Evolutionary conservation across 208 protist species (phyloP), one percentile per base, ranked within the genome.

Genomic region (Crithidia sp.): DNA sequence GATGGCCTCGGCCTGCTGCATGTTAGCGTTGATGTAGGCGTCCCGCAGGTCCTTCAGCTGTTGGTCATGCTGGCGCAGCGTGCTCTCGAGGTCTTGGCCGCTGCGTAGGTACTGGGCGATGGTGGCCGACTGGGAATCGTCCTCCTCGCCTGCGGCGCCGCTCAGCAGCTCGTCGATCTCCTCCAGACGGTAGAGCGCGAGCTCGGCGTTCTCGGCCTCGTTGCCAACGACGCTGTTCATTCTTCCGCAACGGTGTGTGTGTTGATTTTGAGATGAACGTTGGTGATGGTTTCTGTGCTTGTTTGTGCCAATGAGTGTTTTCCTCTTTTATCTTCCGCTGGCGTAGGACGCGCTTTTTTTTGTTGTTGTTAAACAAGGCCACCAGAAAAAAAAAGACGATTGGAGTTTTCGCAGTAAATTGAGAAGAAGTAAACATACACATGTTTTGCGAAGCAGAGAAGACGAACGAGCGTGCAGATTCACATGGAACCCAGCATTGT

Each of bases 111-210:
- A 90, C 37, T 72, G 76, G 43, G 79, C 67, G 16, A 94, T 69
- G 39, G 68, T 74, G 44, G 66, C 52, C 5, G 74, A 65, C 52
- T 79, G 66, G 44, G 67, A 76, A 37, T 57, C 66, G 44, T 87
- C 73, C 57, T 89, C 76, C 47, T 88, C 87, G 2, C n/a, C 63
- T 37, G 67, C 83, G 19, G 83, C 78, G 41, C 77, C 58, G 56
- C 66, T 78, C 44, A 96, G 84, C 13, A 96, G 82, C 45, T 88
- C 88, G 62, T 95, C 89, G 58, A 94, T 85, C 49, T 94, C 84
- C 59, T 88, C 79, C 28, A 94, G 76, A 17, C 79, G 74, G 19
- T 83, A 75, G 61, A 94, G 55, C 36, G 76, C 82, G 12, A 74
- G 44, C 41, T 86, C 91, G 4, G 84, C 85, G 17, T 57, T 85